phyloP scores from a whole-genome alignment of 2,329 filamentous ascomycete genomes.

The Fonsecaea nubica region DNA sequence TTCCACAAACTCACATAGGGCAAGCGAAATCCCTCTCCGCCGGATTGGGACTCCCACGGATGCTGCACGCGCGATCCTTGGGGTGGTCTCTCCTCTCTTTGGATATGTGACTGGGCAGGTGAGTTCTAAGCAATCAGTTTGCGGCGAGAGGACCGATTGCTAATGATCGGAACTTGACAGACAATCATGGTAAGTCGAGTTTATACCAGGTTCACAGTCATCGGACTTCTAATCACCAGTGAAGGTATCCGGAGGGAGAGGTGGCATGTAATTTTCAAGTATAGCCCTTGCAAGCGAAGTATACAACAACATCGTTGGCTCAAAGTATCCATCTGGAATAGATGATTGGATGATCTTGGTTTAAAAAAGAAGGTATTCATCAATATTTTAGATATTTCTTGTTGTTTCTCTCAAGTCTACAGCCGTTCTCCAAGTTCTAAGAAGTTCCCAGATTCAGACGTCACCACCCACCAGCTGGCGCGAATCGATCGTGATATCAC shows the following conservation, averaged over 20 bases:
- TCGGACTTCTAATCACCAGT: conserved; percentile 2
- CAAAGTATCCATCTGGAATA: no score
- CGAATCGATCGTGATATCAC: background rate
- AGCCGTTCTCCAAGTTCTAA: no score
- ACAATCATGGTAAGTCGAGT: conserved; percentile 4
- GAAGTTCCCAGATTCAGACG: no score
- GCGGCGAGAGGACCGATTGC: background rate
- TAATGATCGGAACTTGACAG: background rate
- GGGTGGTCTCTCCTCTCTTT: conserved; percentile 79
- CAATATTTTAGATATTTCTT: no score
- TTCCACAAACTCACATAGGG: background rate
- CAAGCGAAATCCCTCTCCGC: conserved; percentile 2
- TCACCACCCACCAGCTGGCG: no score
- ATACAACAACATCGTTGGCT: no score
- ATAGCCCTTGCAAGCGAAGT: no score
- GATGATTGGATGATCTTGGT: no score
- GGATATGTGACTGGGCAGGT: conserved; percentile 80
- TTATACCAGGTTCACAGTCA: background rate
- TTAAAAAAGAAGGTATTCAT: no score
- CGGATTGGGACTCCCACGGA: conserved; percentile 58
- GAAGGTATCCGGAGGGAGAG: conserved; percentile 5
- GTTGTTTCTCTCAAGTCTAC: no score
- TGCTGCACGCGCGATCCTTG: conserved; percentile 77
- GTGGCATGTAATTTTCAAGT: conserved; percentile 3
- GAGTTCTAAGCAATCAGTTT: conserved; percentile 2